Percentiles rank a stretch among this genome's conserved stretches.
These are phyloP conservation scores for Albatrellus sp. DNA, from an alignment of 1,284 basidiomycete species.

Conservation along the genomic window DNA sequence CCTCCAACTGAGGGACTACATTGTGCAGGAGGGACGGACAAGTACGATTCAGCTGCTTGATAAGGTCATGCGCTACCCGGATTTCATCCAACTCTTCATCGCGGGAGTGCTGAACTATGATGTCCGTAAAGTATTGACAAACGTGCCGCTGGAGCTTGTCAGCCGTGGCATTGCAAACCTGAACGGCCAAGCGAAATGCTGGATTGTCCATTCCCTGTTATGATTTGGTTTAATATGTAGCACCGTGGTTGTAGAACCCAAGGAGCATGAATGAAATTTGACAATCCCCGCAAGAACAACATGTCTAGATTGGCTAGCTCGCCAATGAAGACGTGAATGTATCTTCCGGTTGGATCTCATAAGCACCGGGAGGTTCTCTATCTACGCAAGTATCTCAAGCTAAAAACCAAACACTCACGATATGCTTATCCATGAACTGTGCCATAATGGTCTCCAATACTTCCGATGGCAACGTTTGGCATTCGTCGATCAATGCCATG, in stretches of 20 bases:
- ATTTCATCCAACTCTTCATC: constrained; percentile 56
- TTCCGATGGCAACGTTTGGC: constrained; percentile 57
- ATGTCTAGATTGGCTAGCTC: background rate
- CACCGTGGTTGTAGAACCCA: background rate
- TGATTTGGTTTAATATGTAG: background rate
- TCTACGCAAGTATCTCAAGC: background rate
- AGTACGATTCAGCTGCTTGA: constrained; percentile 73
- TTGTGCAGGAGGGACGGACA: constrained; percentile 78
- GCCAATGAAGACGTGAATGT: too few relatives aligned
- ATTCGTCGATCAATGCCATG: constrained; percentile 83
- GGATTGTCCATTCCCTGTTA: constrained; percentile 61
- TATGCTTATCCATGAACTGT: constrained; percentile 74
- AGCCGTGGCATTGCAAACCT: constrained; percentile 75
- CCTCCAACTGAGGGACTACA: constrained; percentile 88
- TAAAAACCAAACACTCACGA: constrained; percentile 29
- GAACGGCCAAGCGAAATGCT: constrained; percentile 75
- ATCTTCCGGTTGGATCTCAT: too few relatives aligned
- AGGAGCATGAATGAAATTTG: too few relatives aligned
- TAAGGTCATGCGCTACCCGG: constrained; percentile 70
- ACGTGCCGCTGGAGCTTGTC: constrained; percentile 87
- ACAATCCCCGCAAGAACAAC: too few relatives aligned
- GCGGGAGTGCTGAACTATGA: constrained; percentile 54
- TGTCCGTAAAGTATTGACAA: constrained; percentile 84
- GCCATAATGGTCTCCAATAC: constrained; percentile 76
- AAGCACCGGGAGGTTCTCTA: too few relatives aligned